phyloP scores from a whole-genome alignment of 345 rosid genomes.

The Cardamine chenopodiifolia region DNA sequence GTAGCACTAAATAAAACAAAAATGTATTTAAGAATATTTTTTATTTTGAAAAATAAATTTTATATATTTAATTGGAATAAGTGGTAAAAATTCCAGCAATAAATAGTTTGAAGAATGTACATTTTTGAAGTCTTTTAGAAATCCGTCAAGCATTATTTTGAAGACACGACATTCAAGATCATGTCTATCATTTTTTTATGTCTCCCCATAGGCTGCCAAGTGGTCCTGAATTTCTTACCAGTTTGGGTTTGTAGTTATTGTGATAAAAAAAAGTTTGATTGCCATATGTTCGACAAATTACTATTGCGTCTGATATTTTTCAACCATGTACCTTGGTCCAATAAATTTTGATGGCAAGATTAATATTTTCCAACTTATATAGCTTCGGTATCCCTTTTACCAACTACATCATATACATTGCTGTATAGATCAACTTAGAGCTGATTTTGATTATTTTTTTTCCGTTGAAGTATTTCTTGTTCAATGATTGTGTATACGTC shows the following conservation, averaged over 20 bases:
- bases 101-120: not conserved
- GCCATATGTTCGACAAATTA: not conserved
- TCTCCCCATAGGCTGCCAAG: not conserved
- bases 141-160: not conserved
- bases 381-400: not conserved
- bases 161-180: not conserved
- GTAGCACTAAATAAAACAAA: not conserved
- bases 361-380: not conserved
- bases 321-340: not conserved
- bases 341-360: not conserved
- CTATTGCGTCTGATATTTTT: not conserved
- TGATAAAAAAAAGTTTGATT: not conserved
- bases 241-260: not conserved
- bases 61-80: too few relatives aligned
- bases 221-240: not conserved
- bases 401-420: not conserved
- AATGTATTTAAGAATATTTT: too few relatives aligned
- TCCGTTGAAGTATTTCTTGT: not conserved
- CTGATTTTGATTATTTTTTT: not conserved
- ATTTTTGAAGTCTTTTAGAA: not conserved
- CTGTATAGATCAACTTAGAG: not conserved
- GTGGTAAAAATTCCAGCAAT: not conserved
- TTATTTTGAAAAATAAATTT: too few relatives aligned
- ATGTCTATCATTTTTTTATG: not conserved
- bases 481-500: not conserved